phyloP scores from a whole-genome alignment of 164 flowering plant genomes.

The Vitis vinifera region DNA sequence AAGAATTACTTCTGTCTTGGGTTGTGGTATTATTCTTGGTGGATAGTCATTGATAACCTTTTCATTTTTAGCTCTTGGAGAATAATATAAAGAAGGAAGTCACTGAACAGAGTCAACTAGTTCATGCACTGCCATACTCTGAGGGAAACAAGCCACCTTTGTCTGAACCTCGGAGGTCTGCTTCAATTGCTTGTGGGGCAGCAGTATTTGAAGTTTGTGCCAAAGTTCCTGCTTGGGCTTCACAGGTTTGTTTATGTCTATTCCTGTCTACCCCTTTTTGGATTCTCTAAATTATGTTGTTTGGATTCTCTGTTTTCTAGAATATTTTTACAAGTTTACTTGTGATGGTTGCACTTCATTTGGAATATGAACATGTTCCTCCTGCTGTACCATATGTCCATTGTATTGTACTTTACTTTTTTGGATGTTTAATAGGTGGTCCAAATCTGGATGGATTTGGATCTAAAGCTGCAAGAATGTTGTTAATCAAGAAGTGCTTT shows the following conservation, averaged over 20 bases:
- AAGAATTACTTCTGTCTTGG: too few species aligned
- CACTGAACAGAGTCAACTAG: conserved; percentile 57
- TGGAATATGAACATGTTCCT: too few species aligned
- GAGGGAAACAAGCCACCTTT: conserved; percentile 43
- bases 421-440: too few species aligned
- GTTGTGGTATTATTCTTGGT: neutral
- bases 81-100: conserved; percentile 69
- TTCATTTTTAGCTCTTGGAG: conserved; percentile 54
- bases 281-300: too few species aligned
- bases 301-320: too few species aligned
- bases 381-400: too few species aligned
- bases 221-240: conserved; percentile 82
- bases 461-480: too few species aligned
- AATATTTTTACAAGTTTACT: too few species aligned
- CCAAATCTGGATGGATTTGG: too few species aligned
- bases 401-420: too few species aligned
- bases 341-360: too few species aligned
- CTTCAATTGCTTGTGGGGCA: conserved; percentile 78
- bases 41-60: neutral
- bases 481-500: too few species aligned
- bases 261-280: neutral
- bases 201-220: conserved; percentile 69
- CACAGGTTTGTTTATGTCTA: conserved; percentile 50
- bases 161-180: conserved; percentile 65
- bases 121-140: conserved; percentile 42